Evolutionary conservation across 495 filamentous ascomycete species (phyloP), one percentile per base, ranked within the genome.

Genomic region (Hypoxylon fragiforme): DNA sequence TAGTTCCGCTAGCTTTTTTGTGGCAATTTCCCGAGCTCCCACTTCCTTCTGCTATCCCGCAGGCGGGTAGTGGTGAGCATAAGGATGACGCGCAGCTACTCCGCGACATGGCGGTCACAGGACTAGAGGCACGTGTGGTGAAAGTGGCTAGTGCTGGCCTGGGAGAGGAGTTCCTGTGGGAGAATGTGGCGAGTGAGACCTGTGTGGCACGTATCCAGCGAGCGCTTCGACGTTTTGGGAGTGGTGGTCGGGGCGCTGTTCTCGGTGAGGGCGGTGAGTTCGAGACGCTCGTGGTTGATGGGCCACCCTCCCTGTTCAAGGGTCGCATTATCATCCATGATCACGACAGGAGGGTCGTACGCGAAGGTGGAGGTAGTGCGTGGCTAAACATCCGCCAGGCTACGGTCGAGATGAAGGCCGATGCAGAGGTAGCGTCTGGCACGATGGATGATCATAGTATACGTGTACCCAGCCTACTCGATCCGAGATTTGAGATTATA

Each of bases 191-290:
- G 3, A 81, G 78, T 57, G 53, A 69, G 1, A 58, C 40, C 20
- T 72, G 81, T 6, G 74, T 85, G 54, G 70, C 65, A 37, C 75
- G 76, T 42, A 61, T 96, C 21, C 74, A 75, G 28, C 81, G 74
- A 54, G 79, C 79, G 3, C 85, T 94, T 79, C 72, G 71, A 44
- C 77, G 85, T 46, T 97, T 92, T 79, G 81, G 81, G 6, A 74
- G 78, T 71, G 38, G 77, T 69, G 54, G 62, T 26, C 54, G 58
- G 35, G 89, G 89, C 0, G 87, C 89, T 8, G 80, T 92, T 14
- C 68, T 97, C 15, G 94, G 95, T 0, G 94, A 97, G 64, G 94
- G 94, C 2, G 94, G 95, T 3, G 94, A 98, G 76, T 98, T 92
- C 73, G 94, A 98, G 78, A 97, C 90, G 15, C 71, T 98, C 16